Percentiles rank a stretch among this genome's conserved stretches.
phyloP scores from a whole-genome alignment of 441 rosid genomes.

The Pelargonium citronellum region DNA sequence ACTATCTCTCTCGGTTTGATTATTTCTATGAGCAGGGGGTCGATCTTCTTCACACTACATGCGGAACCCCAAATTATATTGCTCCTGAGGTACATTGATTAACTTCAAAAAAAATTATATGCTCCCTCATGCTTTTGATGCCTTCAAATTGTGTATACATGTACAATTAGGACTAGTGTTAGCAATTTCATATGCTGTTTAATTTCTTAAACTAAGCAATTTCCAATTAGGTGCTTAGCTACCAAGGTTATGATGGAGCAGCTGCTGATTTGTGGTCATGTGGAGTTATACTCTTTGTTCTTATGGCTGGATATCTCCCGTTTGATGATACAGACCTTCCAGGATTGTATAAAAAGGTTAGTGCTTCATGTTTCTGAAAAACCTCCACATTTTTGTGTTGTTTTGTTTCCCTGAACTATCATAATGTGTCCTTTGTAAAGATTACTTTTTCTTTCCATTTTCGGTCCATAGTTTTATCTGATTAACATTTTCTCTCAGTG shows the following conservation, averaged over 20 bases:
- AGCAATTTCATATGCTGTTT: background rate
- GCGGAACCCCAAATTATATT: constrained; percentile 95
- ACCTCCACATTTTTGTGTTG: too few relatives aligned
- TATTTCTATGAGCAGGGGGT: constrained; percentile 42
- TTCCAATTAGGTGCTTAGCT: constrained; percentile 50
- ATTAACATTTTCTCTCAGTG: too few relatives aligned
- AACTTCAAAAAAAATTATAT: background rate
- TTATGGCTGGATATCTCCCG: constrained; percentile 85
- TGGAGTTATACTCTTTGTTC: constrained; percentile 80
- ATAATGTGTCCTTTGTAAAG: too few relatives aligned
- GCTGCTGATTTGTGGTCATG: constrained; percentile 96
- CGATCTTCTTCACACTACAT: constrained; percentile 72
- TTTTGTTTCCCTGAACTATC: too few relatives aligned
- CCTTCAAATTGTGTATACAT: background rate
- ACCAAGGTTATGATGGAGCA: constrained; percentile 81
- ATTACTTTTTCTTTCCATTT: too few relatives aligned
- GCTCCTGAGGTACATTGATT: constrained; percentile 71
- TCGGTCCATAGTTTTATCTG: too few relatives aligned
- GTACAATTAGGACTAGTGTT: constrained; percentile 6
- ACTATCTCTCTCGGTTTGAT: constrained; percentile 9
- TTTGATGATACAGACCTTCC: constrained; percentile 80
- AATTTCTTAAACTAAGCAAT: constrained; percentile 7
- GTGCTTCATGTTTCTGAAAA: constrained; percentile 10
- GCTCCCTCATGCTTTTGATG: constrained; percentile 13
- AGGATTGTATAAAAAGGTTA: constrained; percentile 63